Base-by-base conservation (phyloP, 192 early-diverging fungal genomes). In the Funneliformis mosseae region DNA sequence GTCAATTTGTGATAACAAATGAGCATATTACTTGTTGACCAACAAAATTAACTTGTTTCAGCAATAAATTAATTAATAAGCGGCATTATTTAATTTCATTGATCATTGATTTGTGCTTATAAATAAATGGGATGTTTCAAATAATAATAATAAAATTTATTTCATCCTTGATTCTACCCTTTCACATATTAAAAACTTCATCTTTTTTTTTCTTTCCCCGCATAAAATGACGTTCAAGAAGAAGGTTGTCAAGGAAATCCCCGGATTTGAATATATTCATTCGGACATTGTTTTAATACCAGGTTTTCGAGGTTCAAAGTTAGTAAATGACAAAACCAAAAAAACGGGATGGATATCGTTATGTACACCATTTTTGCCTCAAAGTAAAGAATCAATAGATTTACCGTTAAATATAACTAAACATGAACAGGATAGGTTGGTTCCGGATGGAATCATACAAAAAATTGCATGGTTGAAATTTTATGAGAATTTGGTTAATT, bases 341-440 rank as follows among this genome's bases (percentile, higher is more conserved):
- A 63, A 6, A 23, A 3, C 33, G 11, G 39, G 21, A 27, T 77
- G 76, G 76, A 18, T 77, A 27, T 14, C 27, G 9, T 38, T 77
- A 23, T 18, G 42, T 8, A 62, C 42, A 10, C 76, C 76, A 16
- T 28, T 77, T 67, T 45, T 45, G 27, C 76, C 76, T 18, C 10
- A 66, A 27, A 66, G 41, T 25, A 77, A 66, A 66, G 76, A 77
- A 67, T 66, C n/a, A 43, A 63, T 77, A 12, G 76, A 77, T 48
- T 28, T 77, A 43, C 76, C 76, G 8, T 46, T 77, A 28, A 6
- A 77, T 5, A 67, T 77, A 45, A 66, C n/a, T 11, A 46, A 43
- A 27, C 21, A 77, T 46, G 76, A 77, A 66, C 41, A 18, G n/a
- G 62, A 77, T 66, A 7, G 62, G 10, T 42, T 77, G 25, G 28